Percentiles rank a stretch among this genome's conserved stretches.
phyloP scores from a whole-genome alignment of 495 filamentous ascomycete species.

The Cryomyces antarcticus region DNA sequence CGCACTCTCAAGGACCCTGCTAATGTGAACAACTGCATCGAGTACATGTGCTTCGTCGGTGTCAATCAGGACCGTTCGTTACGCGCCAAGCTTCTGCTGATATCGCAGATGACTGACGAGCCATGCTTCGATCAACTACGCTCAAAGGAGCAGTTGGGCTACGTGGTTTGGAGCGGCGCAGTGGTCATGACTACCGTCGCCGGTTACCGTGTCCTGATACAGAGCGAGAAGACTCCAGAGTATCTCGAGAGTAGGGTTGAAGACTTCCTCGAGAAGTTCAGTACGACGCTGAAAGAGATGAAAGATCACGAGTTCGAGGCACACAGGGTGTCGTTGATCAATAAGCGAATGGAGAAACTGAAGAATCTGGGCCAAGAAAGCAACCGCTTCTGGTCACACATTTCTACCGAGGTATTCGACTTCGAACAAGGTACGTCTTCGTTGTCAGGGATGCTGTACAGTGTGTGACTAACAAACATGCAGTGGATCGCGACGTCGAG shows the following conservation, averaged over 20 bases:
- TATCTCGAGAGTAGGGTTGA: slow-evolving; percentile 83
- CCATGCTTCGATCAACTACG: slow-evolving; percentile 83
- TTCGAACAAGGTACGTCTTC: slow-evolving; percentile 52
- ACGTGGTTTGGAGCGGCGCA: slow-evolving; percentile 75
- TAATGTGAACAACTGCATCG: slow-evolving; percentile 94
- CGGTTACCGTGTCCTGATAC: slow-evolving; percentile 78
- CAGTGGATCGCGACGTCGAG: slow-evolving; percentile 57
- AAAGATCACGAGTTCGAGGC: slow-evolving; percentile 67
- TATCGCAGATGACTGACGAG: slow-evolving; percentile 86
- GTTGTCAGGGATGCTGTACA: background rate
- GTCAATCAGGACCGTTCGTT: slow-evolving; percentile 42
- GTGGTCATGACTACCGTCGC: slow-evolving; percentile 49
- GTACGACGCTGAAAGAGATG: slow-evolving; percentile 50
- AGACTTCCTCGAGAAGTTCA: slow-evolving; percentile 49
- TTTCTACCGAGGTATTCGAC: slow-evolving; percentile 71
- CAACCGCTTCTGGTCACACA: slow-evolving; percentile 61
- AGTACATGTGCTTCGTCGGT: slow-evolving; percentile 71
- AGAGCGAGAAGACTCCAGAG: slow-evolving; percentile 66
- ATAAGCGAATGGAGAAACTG: slow-evolving; percentile 72
- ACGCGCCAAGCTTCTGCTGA: slow-evolving; percentile 56
- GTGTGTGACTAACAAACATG: slow-evolving; percentile 4
- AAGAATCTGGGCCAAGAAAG: slow-evolving; percentile 84
- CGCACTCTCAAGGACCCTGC: slow-evolving; percentile 65
- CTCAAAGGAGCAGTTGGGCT: slow-evolving; percentile 95
- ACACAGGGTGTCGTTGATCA: slow-evolving; percentile 78